Evolutionary conservation across 1,284 basidiomycete species (phyloP).

Genomic region (Tranzscheliella williamsii): DNA sequence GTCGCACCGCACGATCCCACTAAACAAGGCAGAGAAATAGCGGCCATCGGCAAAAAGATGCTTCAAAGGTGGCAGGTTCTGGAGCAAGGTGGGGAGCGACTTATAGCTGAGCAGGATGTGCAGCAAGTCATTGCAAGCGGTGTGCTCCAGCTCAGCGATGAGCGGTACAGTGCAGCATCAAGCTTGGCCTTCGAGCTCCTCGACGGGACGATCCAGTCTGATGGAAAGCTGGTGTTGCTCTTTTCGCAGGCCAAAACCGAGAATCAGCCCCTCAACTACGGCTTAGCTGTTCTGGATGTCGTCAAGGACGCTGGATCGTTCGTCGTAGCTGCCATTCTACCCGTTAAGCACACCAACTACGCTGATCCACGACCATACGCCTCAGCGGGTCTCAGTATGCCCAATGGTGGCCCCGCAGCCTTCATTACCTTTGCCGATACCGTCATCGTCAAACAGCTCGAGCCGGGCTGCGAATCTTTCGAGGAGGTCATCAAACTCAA

Average conservation of each 20-base stretch:
- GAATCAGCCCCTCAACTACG: conserved; percentile 29
- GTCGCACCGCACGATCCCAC: conserved; percentile 20
- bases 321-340: conserved; percentile 13
- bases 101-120: conserved; percentile 55
- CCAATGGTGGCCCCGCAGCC: conserved; percentile 47
- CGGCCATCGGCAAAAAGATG: conserved; percentile 43
- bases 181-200: conserved; percentile 24
- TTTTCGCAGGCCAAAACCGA: conserved; percentile 27
- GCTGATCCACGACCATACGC: conserved; percentile 48
- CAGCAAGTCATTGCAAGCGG: conserved; percentile 45
- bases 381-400: conserved; percentile 43
- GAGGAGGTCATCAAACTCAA: conserved; percentile 61
- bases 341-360: conserved; percentile 22
- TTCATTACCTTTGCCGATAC: conserved; percentile 52
- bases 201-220: conserved; percentile 24
- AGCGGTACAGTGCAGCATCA: conserved; percentile 42
- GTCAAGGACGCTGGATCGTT: conserved; percentile 31
- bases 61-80: conserved; percentile 57
- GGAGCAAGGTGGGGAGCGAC: conserved; percentile 40
- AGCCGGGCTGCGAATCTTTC: conserved; percentile 33
- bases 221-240: conserved; percentile 39
- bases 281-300: conserved; percentile 26
- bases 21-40: conserved; percentile 34
- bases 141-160: conserved; percentile 32
- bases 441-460: conserved; percentile 41